Evolutionary conservation across 1,139 yeast species (phyloP).

Genomic region (Debaryomyces singareniensis): DNA sequence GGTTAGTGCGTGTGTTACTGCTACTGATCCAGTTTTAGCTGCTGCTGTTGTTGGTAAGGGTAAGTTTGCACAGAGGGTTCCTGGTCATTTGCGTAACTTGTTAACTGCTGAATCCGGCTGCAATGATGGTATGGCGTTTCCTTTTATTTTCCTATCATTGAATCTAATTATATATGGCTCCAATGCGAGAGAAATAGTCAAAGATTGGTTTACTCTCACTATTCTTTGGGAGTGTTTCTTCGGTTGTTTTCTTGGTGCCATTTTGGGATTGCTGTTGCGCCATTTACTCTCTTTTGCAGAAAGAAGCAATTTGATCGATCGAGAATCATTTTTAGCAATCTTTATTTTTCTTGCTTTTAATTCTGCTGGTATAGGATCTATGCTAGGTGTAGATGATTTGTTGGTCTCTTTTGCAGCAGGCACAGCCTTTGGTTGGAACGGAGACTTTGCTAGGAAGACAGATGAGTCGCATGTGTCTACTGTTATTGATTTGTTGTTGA

Average conservation of each 20-base stretch:
- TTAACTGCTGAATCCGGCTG: slow-evolving; percentile 94
- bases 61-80: slow-evolving; percentile 93
- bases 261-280: slow-evolving; percentile 72
- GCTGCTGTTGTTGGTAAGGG: slow-evolving; percentile 99
- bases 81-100: slow-evolving; percentile 89
- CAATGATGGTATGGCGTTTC: slow-evolving; percentile 98
- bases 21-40: slow-evolving; percentile 96
- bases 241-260: slow-evolving; percentile 73
- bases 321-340: slow-evolving; percentile 90
- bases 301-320: slow-evolving; percentile 65
- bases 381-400: slow-evolving; percentile 88
- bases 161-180: slow-evolving; percentile 64
- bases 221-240: slow-evolving; percentile 83
- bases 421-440: slow-evolving; percentile 95
- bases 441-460: slow-evolving; percentile 81
- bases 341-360: slow-evolving; percentile 79
- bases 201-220: slow-evolving; percentile 79
- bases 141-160: slow-evolving; percentile 76
- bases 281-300: slow-evolving; percentile 78
- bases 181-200: slow-evolving; percentile 60
- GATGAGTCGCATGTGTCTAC: slow-evolving; percentile 92
- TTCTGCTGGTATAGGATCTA: slow-evolving; percentile 91
- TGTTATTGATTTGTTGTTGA: slow-evolving; percentile 77
- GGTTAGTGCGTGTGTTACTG: slow-evolving; percentile 90
- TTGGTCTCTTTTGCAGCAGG: slow-evolving; percentile 95